A percentile compares a stretch with the other conserved stretches of the same genome.
These are phyloP conservation scores for Diddensiella santjacobensis DNA, from an alignment of 805 yeast species.

Conservation along the genomic window DNA sequence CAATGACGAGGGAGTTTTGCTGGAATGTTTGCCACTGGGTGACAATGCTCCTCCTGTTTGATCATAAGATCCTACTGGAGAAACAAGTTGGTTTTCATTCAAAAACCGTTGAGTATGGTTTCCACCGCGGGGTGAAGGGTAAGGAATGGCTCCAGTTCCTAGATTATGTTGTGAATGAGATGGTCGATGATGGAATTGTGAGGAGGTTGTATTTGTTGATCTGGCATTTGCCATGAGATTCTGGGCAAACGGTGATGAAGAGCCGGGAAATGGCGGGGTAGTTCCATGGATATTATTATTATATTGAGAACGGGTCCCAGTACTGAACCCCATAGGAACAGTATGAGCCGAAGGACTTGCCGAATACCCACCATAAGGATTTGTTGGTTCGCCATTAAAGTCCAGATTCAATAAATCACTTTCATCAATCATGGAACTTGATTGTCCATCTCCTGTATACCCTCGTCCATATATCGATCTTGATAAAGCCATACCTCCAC, in stretches of 20 bases:
- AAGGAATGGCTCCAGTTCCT: conserved; percentile 2
- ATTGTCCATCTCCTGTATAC: conserved; percentile 12
- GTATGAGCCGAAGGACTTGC: conserved; percentile 6
- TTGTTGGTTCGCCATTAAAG: conserved; percentile 13
- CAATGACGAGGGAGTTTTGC: conserved; percentile 7
- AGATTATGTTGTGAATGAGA: conserved; percentile 1
- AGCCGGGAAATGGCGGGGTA: conserved; percentile 28
- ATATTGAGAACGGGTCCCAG: conserved; percentile 1
- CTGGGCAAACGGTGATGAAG: conserved; percentile 28
- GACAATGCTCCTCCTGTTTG: conserved; percentile 8
- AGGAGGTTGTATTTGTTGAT: background rate
- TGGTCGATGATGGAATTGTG: background rate
- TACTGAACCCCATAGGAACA: background rate
- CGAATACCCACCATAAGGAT: conserved; percentile 18
- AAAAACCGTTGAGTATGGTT: conserved; percentile 27
- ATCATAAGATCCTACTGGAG: conserved; percentile 18
- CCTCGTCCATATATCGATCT: conserved; percentile 19
- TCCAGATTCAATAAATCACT: conserved; percentile 28
- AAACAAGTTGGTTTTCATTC: conserved; percentile 22
- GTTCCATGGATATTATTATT: conserved; percentile 14
- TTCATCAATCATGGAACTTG: conserved; percentile 22
- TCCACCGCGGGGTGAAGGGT: conserved; percentile 17
- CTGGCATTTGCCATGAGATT: background rate
- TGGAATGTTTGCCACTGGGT: conserved; percentile 10
- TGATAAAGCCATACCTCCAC: conserved; percentile 10